Evolutionary conservation across 306 rosid species (phyloP).

Genomic region (Corylus avellana): DNA sequence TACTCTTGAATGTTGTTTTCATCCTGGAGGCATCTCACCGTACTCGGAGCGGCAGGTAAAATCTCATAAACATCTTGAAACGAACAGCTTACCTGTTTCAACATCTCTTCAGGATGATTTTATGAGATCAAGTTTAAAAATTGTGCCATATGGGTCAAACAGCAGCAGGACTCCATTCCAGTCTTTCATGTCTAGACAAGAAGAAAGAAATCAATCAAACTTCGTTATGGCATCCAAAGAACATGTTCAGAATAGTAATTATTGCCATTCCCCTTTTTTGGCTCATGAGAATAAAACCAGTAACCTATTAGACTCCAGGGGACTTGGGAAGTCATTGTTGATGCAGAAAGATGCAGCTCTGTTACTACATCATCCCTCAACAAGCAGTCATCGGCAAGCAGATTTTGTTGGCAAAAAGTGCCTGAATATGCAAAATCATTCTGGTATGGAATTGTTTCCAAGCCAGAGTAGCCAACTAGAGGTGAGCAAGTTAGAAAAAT

Average conservation of each 20-base stretch:
- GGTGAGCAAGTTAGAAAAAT: constrained; percentile 28
- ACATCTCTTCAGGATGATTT: constrained; percentile 36
- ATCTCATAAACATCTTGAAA: constrained; percentile 35
- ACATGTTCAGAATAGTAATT: constrained; percentile 31
- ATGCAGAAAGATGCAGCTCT: constrained; percentile 40
- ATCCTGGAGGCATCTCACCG: constrained; percentile 30
- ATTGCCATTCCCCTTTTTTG: constrained; percentile 42
- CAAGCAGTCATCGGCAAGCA: constrained; percentile 35
- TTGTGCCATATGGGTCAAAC: constrained; percentile 35
- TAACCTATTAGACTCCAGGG: constrained; percentile 38
- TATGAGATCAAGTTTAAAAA: constrained; percentile 46
- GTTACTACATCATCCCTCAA: constrained; percentile 38
- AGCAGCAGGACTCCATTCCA: constrained; percentile 42
- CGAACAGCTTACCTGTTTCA: constrained; percentile 38
- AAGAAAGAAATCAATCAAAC: constrained; percentile 40
- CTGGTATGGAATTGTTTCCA: constrained; percentile 32
- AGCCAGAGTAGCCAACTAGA: constrained; percentile 42
- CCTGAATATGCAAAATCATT: constrained; percentile 41
- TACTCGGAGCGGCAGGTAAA: constrained; percentile 27
- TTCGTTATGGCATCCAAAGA: constrained; percentile 43
- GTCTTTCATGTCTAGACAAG: constrained; percentile 27
- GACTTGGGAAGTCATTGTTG: constrained; percentile 42
- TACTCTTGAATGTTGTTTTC: constrained; percentile 27
- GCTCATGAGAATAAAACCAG: constrained; percentile 49
- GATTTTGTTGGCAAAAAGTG: constrained; percentile 37